A percentile compares a stretch with the other conserved stretches of the same genome.
These are phyloP conservation scores for Tylopilus sp. DNA, from an alignment of 1,284 basidiomycete species.

Conservation along the genomic window DNA sequence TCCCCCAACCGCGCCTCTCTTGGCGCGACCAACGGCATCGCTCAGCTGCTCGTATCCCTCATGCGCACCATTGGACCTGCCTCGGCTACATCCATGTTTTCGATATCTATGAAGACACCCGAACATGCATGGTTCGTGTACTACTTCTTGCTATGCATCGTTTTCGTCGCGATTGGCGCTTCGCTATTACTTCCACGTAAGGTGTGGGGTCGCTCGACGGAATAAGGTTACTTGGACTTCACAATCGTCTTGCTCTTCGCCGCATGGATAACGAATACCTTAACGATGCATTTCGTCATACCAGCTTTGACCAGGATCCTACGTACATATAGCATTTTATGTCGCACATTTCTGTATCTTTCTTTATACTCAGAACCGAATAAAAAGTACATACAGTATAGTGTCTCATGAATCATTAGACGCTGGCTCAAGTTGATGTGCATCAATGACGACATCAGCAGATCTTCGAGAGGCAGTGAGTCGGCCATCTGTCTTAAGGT, in stretches of 20 bases:
- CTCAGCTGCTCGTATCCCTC: slow-evolving; percentile 68
- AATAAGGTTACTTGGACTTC: not conserved
- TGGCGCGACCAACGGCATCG: slow-evolving; percentile 83
- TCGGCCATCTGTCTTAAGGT: no score
- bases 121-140: slow-evolving; percentile 74
- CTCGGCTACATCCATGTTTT: slow-evolving; percentile 73
- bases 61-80: slow-evolving; percentile 83
- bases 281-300: not conserved
- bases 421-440: not conserved
- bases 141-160: slow-evolving; percentile 59
- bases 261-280: not conserved
- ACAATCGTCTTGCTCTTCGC: not conserved
- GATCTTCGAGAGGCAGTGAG: no score
- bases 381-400: not conserved
- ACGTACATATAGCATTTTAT: not conserved
- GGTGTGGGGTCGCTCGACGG: slow-evolving; percentile 35
- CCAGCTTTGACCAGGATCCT: not conserved
- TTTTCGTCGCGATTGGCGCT: slow-evolving; percentile 42
- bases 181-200: slow-evolving; percentile 49
- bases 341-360: not conserved
- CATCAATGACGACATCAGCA: no score
- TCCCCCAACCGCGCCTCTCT: slow-evolving; percentile 72
- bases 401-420: not conserved
- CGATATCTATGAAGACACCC: slow-evolving; percentile 71
- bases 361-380: no score